A percentile compares a stretch with the other conserved stretches of the same genome.
phyloP scores from a whole-genome alignment of 371 early-diverging fungal species.

The Choanephora cucurbitarum region DNA sequence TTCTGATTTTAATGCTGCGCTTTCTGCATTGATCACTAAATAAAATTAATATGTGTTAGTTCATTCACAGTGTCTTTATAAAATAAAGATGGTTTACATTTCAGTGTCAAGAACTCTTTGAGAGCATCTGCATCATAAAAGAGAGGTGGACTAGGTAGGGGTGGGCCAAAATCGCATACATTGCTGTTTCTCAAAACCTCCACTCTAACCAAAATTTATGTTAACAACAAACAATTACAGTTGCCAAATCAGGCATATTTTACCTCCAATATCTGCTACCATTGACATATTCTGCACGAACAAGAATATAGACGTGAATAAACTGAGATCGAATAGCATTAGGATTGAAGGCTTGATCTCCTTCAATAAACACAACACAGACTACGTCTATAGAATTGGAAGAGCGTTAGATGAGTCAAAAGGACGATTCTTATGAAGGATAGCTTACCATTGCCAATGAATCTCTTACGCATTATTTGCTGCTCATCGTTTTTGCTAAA shows the following conservation, averaged over 20 bases:
- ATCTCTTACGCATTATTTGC: slow-evolving; percentile 79
- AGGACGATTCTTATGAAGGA: not conserved
- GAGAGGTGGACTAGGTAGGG: slow-evolving; percentile 61
- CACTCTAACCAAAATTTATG: slow-evolving; percentile 27
- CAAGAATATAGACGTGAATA: slow-evolving; percentile 69
- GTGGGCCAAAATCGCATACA: slow-evolving; percentile 66
- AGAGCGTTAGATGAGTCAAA: not conserved
- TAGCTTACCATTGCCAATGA: slow-evolving; percentile 76
- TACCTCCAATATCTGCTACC: slow-evolving; percentile 43
- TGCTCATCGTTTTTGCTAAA: slow-evolving; percentile 68
- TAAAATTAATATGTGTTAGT: not conserved
- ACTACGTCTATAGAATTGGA: slow-evolving; percentile 61
- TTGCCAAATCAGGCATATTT: not conserved
- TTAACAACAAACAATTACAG: not conserved
- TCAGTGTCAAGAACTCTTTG: slow-evolving; percentile 57
- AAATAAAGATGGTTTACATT: slow-evolving; percentile 29
- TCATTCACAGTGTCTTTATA: no score
- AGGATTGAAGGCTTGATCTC: slow-evolving; percentile 60
- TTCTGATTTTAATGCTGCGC: slow-evolving; percentile 75
- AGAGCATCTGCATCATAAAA: slow-evolving; percentile 51
- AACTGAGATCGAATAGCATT: slow-evolving; percentile 68
- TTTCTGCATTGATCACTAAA: slow-evolving; percentile 74
- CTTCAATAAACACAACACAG: slow-evolving; percentile 69
- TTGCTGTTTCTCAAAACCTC: slow-evolving; percentile 58
- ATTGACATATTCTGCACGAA: slow-evolving; percentile 45